A percentile compares a stretch with the other conserved stretches of the same genome.
phyloP scores from a whole-genome alignment of 306 rosid genomes.

The Neltuma alba region DNA sequence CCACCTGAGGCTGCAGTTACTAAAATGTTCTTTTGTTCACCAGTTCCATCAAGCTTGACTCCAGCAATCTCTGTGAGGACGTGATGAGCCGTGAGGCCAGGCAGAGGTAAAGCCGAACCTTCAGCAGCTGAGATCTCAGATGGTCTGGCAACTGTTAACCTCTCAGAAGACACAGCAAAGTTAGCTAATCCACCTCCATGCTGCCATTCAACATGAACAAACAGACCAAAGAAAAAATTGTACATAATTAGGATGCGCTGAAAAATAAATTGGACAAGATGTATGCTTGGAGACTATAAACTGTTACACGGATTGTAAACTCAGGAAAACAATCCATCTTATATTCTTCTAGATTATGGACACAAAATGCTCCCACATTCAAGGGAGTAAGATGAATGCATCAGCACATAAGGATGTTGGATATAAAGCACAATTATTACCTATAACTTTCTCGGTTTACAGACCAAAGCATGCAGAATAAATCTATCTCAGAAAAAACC shows the following conservation, averaged over 20 bases:
- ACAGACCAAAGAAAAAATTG: not conserved
- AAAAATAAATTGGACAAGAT: not conserved
- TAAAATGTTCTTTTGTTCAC: conserved; percentile 54
- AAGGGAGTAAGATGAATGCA: not conserved
- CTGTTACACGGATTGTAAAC: not conserved
- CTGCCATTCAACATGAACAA: conserved; percentile 37
- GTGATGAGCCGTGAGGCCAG: conserved; percentile 69
- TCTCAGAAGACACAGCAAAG: conserved; percentile 54
- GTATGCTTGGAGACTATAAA: not conserved
- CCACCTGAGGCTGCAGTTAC: conserved; percentile 92
- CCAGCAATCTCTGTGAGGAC: conserved; percentile 57
- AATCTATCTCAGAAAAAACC: too few species aligned
- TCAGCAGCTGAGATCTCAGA: conserved; percentile 58
- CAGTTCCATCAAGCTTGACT: conserved; percentile 60
- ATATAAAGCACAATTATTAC: not conserved
- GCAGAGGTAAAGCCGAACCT: conserved; percentile 62
- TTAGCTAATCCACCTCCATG: conserved; percentile 82
- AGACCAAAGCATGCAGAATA: not conserved
- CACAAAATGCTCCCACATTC: not conserved
- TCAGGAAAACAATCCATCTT: not conserved
- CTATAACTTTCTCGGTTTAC: not conserved
- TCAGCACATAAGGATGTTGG: not conserved
- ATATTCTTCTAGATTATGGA: conserved; percentile 4
- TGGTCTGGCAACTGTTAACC: conserved; percentile 49
- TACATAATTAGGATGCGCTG: not conserved